phyloP scores from a whole-genome alignment of 1,284 basidiomycete genomes.

The Stereum hirsutum region DNA sequence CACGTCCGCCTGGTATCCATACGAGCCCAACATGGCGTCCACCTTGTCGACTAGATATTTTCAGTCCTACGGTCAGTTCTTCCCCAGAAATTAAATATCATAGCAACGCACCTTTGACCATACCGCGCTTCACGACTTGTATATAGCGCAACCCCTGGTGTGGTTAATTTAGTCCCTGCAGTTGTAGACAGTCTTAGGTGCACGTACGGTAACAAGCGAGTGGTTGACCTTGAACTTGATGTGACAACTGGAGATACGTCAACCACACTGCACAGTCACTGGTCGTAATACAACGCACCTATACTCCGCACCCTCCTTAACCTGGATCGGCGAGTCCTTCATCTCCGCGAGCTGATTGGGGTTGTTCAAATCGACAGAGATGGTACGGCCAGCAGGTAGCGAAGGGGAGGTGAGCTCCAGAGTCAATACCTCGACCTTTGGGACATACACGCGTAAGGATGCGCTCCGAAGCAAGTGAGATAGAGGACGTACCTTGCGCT shows the following conservation, averaged over 20 bases:
- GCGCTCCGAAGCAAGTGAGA: neutral
- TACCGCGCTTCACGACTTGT: constrained; percentile 74
- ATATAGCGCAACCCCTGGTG: constrained; percentile 78
- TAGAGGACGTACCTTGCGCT: constrained; percentile 46
- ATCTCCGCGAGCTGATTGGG: constrained; percentile 33
- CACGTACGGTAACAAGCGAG: constrained; percentile 67
- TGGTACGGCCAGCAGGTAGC: constrained; percentile 52
- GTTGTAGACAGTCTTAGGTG: constrained; percentile 2
- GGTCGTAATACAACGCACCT: constrained; percentile 34
- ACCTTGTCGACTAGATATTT: constrained; percentile 65
- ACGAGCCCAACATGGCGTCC: constrained; percentile 88
- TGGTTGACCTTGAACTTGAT: constrained; percentile 80
- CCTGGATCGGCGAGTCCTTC: constrained; percentile 66
- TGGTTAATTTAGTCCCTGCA: too few relatives aligned
- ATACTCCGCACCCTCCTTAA: constrained; percentile 83
- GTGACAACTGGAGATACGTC: constrained; percentile 42
- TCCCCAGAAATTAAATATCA: constrained; percentile 1
- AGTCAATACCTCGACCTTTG: constrained; percentile 56
- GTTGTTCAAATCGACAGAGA: constrained; percentile 49
- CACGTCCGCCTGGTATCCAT: constrained; percentile 56
- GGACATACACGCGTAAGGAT: neutral
- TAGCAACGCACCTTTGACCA: constrained; percentile 47
- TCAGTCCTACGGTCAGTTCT: neutral
- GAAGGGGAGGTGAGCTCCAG: constrained; percentile 65
- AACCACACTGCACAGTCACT: constrained; percentile 5